These are phyloP conservation scores for Beta lomatogona DNA, from an alignment of 179 eudicot genomes.

Conservation along the genomic window DNA sequence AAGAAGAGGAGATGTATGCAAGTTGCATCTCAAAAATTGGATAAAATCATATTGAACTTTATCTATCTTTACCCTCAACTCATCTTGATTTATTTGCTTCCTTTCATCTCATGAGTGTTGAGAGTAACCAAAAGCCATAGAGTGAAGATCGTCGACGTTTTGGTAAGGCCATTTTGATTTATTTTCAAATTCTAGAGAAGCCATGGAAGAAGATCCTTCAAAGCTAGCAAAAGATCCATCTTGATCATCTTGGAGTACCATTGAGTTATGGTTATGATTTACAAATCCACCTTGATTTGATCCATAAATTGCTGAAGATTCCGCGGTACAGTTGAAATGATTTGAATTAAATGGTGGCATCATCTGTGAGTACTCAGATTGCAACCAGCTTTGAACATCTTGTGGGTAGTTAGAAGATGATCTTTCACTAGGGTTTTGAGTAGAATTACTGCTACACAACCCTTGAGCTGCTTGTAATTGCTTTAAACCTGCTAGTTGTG, in stretches of 20 bases:
- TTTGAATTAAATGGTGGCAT: constrained; percentile 52
- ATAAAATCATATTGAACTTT: background rate
- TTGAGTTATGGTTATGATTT: constrained; percentile 23
- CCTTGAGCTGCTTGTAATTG: constrained; percentile 67
- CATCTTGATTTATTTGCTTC: background rate
- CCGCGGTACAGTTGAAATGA: constrained; percentile 28
- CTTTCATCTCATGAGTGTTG: constrained; percentile 39
- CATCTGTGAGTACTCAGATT: constrained; percentile 50
- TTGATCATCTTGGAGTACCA: constrained; percentile 41
- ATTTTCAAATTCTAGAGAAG: constrained; percentile 46
- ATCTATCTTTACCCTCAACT: background rate
- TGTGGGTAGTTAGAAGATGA: constrained; percentile 41
- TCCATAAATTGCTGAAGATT: constrained; percentile 34
- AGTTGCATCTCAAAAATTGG: constrained; percentile 27
- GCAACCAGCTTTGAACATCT: constrained; percentile 72
- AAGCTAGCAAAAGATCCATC: constrained; percentile 55
- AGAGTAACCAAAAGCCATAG: constrained; percentile 66
- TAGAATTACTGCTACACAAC: constrained; percentile 28
- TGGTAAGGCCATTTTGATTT: constrained; percentile 50
- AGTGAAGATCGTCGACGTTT: constrained; percentile 65
- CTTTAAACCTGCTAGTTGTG: constrained; percentile 69
- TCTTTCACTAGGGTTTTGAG: constrained; percentile 58
- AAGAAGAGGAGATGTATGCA: constrained; percentile 12
- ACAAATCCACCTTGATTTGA: constrained; percentile 25
- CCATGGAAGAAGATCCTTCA: constrained; percentile 52